Conservation (phyloP, 140 eudicot genomes). For the Cichorium intybus region DNA sequence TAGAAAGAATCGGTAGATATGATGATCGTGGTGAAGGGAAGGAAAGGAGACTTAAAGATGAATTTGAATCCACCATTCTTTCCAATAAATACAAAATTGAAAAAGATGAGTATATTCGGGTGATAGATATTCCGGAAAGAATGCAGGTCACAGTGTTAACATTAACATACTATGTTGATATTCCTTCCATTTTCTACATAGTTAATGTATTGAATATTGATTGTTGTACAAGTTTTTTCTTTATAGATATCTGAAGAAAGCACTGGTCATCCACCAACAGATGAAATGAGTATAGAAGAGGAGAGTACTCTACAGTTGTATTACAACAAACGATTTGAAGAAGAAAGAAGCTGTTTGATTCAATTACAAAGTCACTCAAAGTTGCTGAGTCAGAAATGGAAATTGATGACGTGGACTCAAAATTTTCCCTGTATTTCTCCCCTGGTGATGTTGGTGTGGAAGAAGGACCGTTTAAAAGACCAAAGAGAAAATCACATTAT, state of each 20-base stretch:
- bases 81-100: conserved; percentile 87
- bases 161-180: no score
- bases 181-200: no score
- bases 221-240: conserved; percentile 1
- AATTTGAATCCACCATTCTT: conserved; percentile 72
- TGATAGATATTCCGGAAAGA: conserved; percentile 86
- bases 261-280: conserved; percentile 82
- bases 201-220: no score
- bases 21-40: conserved; percentile 55
- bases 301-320: conserved; percentile 62
- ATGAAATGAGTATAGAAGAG: conserved; percentile 55
- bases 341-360: conserved; percentile 75
- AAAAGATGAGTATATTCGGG: conserved; percentile 69
- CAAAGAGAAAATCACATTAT: conserved; percentile 80
- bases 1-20: conserved; percentile 39
- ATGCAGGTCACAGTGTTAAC: conserved; percentile 64
- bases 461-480: conserved; percentile 86
- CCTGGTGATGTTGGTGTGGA: conserved; percentile 72
- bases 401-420: conserved; percentile 89
- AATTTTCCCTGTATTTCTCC: conserved; percentile 84
- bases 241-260: conserved; percentile 71
- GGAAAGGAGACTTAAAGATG: conserved; percentile 68
- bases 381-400: conserved; percentile 95
- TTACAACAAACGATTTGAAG: conserved; percentile 78
- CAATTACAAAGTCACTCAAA: conserved; percentile 65